Evolutionary conservation across 1,284 basidiomycete genomes (phyloP).

Genomic region (Tilletiaria anomala): DNA sequence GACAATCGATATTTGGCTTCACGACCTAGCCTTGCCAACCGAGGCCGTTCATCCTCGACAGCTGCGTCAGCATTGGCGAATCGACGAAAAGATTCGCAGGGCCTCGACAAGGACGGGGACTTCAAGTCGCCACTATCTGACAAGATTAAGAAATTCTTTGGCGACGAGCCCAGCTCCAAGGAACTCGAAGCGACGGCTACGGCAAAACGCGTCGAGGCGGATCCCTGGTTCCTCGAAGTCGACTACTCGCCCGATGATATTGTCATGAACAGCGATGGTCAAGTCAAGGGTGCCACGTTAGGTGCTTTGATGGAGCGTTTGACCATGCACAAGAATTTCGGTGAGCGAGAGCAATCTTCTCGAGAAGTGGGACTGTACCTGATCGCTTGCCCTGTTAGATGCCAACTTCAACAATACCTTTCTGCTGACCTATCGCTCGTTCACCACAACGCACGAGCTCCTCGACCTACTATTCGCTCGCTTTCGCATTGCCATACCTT

Average conservation of each 20-base stretch:
- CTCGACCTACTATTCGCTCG: conserved; percentile 72
- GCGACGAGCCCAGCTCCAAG: conserved; percentile 47
- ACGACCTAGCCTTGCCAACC: no score
- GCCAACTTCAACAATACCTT: conserved; percentile 77
- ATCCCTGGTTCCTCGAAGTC: conserved; percentile 62
- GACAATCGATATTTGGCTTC: conserved; percentile 5
- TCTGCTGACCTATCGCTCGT: conserved; percentile 92
- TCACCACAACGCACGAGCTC: conserved; percentile 70
- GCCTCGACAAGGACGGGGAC: no score
- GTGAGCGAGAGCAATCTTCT: conserved; percentile 6
- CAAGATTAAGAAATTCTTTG: conserved; percentile 55
- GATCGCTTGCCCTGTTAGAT: conserved; percentile 43
- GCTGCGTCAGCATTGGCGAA: no score
- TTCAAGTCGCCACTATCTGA: no score
- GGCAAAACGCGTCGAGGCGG: conserved; percentile 43
- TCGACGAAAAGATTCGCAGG: no score
- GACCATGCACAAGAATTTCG: conserved; percentile 54
- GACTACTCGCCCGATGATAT: conserved; percentile 69
- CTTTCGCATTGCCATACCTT: conserved; percentile 65
- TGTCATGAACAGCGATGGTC: conserved; percentile 54
- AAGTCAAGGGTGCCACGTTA: conserved; percentile 71
- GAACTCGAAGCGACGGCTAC: conserved; percentile 40
- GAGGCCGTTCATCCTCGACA: no score
- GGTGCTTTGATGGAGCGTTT: conserved; percentile 71
- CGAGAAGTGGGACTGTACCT: conserved; percentile 3